phyloP scores from a whole-genome alignment of 495 filamentous ascomycete genomes.

The Hypoxylon lienhwacheense region DNA sequence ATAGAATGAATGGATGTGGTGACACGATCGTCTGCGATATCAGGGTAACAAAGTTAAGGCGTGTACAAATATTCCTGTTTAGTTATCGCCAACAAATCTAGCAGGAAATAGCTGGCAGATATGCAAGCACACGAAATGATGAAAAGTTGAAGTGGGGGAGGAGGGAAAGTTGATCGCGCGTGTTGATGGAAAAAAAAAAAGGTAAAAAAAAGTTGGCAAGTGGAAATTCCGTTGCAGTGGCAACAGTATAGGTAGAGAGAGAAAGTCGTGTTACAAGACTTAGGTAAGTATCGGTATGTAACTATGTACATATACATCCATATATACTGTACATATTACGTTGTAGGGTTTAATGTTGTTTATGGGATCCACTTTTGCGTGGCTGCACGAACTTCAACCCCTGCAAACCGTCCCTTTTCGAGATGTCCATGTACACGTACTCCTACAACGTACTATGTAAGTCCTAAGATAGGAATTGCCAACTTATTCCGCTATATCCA shows the following conservation, averaged over 20 bases:
- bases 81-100: conserved; percentile 1
- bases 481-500: no score
- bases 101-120: conserved; percentile 3
- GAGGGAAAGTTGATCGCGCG: conserved; percentile 6
- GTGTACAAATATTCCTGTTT: background rate
- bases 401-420: no score
- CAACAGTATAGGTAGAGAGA: no score
- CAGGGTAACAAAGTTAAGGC: background rate
- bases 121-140: conserved; percentile 3
- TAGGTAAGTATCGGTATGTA: background rate
- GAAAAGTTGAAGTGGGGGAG: conserved; percentile 12
- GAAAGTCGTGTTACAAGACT: conserved; percentile 12
- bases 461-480: no score
- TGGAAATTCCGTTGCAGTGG: conserved; percentile 32
- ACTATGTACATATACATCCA: conserved; percentile 6
- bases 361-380: no score
- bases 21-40: conserved; percentile 6
- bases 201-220: conserved; percentile 23
- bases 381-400: no score
- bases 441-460: no score
- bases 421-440: no score
- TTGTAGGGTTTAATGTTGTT: no score
- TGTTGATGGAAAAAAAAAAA: conserved; percentile 15
- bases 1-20: background rate
- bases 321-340: no score